Evolutionary conservation across 805 yeast genomes (phyloP).

Genomic region (Candida oleophila): DNA sequence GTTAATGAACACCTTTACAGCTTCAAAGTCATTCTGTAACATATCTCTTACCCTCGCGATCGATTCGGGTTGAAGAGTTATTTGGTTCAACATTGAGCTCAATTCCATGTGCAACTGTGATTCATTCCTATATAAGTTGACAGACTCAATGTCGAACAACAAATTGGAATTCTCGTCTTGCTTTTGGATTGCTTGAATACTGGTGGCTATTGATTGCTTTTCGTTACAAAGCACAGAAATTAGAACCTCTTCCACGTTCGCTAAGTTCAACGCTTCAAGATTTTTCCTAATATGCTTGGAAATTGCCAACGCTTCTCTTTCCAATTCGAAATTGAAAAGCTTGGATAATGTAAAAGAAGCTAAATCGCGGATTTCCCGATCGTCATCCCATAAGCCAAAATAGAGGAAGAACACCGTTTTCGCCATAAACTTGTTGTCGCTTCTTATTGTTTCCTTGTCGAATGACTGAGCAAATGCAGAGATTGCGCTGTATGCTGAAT

Average conservation of each 20-base stretch:
- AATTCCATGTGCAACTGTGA: constrained; percentile 16
- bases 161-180: constrained; percentile 18
- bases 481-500: constrained; percentile 46
- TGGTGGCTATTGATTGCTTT: constrained; percentile 15
- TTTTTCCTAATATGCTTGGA: background rate
- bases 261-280: background rate
- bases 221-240: constrained; percentile 6
- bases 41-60: background rate
- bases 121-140: constrained; percentile 62
- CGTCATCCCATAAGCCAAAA: constrained; percentile 61
- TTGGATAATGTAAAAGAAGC: constrained; percentile 44
- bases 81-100: background rate
- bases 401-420: constrained; percentile 26
- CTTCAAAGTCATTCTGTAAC: constrained; percentile 2
- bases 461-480: constrained; percentile 15
- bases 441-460: background rate
- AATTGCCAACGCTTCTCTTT: background rate
- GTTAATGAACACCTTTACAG: constrained; percentile 2
- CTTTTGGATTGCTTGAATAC: constrained; percentile 6
- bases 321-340: background rate
- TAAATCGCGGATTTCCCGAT: constrained; percentile 50
- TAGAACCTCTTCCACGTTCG: background rate
- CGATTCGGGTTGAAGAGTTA: background rate
- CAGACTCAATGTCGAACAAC: constrained; percentile 66
- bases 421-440: constrained; percentile 8